Conservation (phyloP, 2,329 filamentous ascomycete species). For the Pyrenophora teres region DNA sequence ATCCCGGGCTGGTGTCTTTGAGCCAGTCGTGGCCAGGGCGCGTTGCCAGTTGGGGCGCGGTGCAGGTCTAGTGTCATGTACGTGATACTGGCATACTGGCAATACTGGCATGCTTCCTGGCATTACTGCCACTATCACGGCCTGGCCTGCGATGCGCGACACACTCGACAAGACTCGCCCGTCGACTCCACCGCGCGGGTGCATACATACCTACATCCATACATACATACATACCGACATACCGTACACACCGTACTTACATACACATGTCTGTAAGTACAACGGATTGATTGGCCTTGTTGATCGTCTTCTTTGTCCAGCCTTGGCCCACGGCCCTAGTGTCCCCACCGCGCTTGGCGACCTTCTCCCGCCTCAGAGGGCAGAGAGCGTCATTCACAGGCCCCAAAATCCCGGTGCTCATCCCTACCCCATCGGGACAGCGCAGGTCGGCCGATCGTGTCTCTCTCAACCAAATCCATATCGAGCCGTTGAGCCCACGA, state of each 20-base stretch:
- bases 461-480: constrained; percentile 25
- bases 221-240: too few species aligned
- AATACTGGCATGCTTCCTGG: too few species aligned
- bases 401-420: constrained; percentile 21
- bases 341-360: constrained; percentile 20
- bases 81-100: too few species aligned
- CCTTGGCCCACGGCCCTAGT: constrained; percentile 9
- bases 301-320: background rate
- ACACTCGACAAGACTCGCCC: constrained; percentile 11
- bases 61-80: background rate
- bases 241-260: too few species aligned
- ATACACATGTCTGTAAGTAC: too few species aligned
- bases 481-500: constrained; percentile 18
- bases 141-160: too few species aligned
- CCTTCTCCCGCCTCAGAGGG: constrained; percentile 12
- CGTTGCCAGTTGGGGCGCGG: background rate
- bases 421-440: constrained; percentile 19
- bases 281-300: too few species aligned
- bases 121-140: background rate
- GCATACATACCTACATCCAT: too few species aligned
- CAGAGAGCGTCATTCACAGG: constrained; percentile 20
- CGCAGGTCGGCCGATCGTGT: constrained; percentile 19
- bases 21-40: too few species aligned
- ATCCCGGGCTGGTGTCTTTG: background rate
- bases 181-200: too few species aligned